These are phyloP conservation scores for Fraxinus ornus DNA, from an alignment of 305 asterid species.

Conservation along the genomic window DNA sequence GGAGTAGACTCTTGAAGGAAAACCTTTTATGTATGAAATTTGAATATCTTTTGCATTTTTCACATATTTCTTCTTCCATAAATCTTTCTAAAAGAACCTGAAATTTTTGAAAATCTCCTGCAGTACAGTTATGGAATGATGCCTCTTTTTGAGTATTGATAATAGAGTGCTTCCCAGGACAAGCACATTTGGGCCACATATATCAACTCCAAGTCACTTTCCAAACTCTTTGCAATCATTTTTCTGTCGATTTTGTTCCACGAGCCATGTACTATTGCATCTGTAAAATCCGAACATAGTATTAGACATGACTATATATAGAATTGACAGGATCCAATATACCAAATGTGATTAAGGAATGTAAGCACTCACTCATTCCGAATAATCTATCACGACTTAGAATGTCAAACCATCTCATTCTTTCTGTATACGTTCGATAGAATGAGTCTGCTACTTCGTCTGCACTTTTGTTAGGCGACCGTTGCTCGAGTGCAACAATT, in stretches of 20 bases:
- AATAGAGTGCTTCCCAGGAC: conserved; percentile 62
- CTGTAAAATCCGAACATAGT: conserved; percentile 24
- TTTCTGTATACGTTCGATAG: conserved; percentile 38
- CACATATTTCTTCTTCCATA: conserved; percentile 41
- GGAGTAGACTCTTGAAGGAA: conserved; percentile 46
- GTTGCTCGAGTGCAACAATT: conserved; percentile 10
- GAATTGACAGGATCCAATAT: neutral
- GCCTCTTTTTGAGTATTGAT: conserved; percentile 21
- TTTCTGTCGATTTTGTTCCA: conserved; percentile 28
- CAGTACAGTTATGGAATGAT: conserved; percentile 21
- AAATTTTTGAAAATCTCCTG: conserved; percentile 42
- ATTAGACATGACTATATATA: neutral
- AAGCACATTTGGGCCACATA: conserved; percentile 58
- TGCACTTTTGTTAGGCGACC: neutral
- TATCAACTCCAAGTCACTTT: conserved; percentile 55
- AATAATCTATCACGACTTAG: conserved; percentile 48
- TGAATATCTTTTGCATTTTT: conserved; percentile 28
- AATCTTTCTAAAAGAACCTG: conserved; percentile 48
- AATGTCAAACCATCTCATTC: conserved; percentile 56
- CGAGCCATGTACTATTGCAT: conserved; percentile 26
- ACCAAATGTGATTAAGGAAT: neutral
- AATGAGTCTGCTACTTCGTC: conserved; percentile 33
- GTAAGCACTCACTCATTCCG: conserved; percentile 46
- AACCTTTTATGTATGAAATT: conserved; percentile 33
- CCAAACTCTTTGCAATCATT: conserved; percentile 43